A percentile compares a stretch with the other conserved stretches of the same genome.
Conservation (phyloP, 1,284 basidiomycete genomes). For the Naganishia liquefaciens region DNA sequence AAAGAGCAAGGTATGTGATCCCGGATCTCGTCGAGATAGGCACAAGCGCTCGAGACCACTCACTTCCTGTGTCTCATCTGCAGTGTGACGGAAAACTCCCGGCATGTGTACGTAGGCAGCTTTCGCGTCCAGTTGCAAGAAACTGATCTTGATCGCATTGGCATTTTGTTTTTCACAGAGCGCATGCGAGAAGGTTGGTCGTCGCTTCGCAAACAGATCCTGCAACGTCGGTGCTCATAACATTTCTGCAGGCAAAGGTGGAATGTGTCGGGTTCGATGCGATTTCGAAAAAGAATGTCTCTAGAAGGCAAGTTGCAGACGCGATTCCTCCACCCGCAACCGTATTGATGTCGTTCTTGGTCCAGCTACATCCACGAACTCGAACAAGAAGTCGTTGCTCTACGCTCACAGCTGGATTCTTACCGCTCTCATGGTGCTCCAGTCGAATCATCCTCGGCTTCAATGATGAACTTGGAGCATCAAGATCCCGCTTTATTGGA, state of each 20-base stretch:
- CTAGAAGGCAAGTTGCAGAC: conserved; percentile 49
- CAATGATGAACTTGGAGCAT: conserved; percentile 7
- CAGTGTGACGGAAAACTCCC: conserved; percentile 55
- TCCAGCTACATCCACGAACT: conserved; percentile 53
- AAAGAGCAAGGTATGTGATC: conserved; percentile 42
- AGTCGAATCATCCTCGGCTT: neutral
- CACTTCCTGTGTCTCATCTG: neutral
- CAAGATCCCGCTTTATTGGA: conserved; percentile 19
- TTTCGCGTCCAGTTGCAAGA: neutral
- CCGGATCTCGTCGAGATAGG: no score
- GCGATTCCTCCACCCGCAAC: neutral
- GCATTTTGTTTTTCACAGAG: conserved; percentile 35
- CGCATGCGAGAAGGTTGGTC: conserved; percentile 38
- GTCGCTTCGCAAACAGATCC: no score
- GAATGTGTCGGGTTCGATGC: conserved; percentile 56
- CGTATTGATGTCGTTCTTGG: neutral
- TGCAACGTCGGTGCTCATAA: neutral
- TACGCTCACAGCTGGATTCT: conserved; percentile 47
- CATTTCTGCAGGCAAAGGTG: conserved; percentile 47
- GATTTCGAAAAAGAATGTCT: conserved; percentile 55
- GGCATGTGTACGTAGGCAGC: conserved; percentile 43
- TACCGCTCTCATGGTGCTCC: conserved; percentile 1
- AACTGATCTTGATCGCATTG: neutral
- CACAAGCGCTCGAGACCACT: no score
- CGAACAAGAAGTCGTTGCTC: conserved; percentile 52